Base-by-base conservation (phyloP, 129 eudicot species). In the Helianthus tuberosus region DNA sequence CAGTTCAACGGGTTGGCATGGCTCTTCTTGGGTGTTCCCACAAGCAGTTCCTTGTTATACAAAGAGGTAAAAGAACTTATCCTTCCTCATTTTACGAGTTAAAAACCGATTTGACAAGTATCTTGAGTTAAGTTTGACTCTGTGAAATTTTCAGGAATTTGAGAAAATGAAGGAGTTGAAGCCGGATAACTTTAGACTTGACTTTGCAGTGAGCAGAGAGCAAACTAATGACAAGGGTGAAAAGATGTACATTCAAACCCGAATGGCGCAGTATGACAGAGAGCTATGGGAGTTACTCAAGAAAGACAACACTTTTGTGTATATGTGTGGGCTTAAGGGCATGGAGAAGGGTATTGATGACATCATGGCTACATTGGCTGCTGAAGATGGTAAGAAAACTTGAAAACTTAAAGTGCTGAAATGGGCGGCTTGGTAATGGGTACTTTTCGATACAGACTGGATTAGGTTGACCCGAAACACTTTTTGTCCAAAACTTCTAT, bases 21-120 rank as follows among this genome's bases (percentile, higher is more conserved):
- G 99, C 99, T 95, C 70, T 95, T 95, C 89, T 86, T 95, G 92
- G 99, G 99, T 72, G 99, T 95, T 57, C 99, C 99, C 53, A 95
- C 99, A 66, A 84, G 99, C 72, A 95, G 99, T 81, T 95, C 99
- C 32, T 77, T 95, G 72, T 87, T 95, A 20, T 91, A 95, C 87
- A 91, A 95, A 80, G 99, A 95, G 96, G 99, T 91, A 75, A 80
- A 39, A 74, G 29, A 53, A 67, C 25, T 68, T 57, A 27, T 27
- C 32, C 32, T 27, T 27, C 32, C 32, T 27, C 32, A 27, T 27
- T 27, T 27, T 2, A 27, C 32, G 32, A 27, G 32, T 27, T 27
- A 27, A 27, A 27, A 27, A 27, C 32, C 2, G 32, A 27, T 27
- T 27, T 27, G 32, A 27, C 32, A 2, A 27, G 0, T 1, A 27